A percentile compares a stretch with the other conserved stretches of the same genome.
Evolutionary conservation across 2,329 filamentous ascomycete genomes (phyloP).

Genomic region (Hypoxylon sp.): DNA sequence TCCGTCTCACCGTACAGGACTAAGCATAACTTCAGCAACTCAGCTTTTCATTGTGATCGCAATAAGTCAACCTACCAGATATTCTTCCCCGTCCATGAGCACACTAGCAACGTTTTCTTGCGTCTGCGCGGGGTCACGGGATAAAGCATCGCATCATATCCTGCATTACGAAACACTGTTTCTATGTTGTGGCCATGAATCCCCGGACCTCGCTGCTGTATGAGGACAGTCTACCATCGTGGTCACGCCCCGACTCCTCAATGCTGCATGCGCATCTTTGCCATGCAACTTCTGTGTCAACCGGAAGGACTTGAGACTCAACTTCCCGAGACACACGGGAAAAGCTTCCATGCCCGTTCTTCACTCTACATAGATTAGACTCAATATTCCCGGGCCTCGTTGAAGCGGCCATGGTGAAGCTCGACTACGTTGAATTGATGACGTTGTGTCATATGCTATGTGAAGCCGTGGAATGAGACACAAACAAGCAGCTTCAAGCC

Average conservation of each 20-base stretch:
- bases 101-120: slow-evolving; percentile 26
- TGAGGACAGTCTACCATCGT: slow-evolving; percentile 21
- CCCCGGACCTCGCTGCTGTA: slow-evolving; percentile 30
- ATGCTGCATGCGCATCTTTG: slow-evolving; percentile 24
- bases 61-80: slow-evolving; percentile 7
- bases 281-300: slow-evolving; percentile 40
- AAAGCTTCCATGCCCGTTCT: slow-evolving; percentile 31
- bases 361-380: slow-evolving; percentile 23
- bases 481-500: slow-evolving; percentile 27
- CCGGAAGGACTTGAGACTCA: slow-evolving; percentile 36
- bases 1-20: slow-evolving; percentile 25
- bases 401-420: slow-evolving; percentile 22
- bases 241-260: slow-evolving; percentile 24
- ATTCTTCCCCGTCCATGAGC: slow-evolving; percentile 13
- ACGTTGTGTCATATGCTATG: slow-evolving; percentile 38
- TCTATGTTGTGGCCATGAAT: slow-evolving; percentile 39
- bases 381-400: slow-evolving; percentile 20
- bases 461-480: slow-evolving; percentile 40
- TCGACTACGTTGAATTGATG: slow-evolving; percentile 35
- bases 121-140: slow-evolving; percentile 40
- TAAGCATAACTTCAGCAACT: slow-evolving; percentile 16
- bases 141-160: slow-evolving; percentile 34
- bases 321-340: slow-evolving; percentile 40
- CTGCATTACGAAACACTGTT: slow-evolving; percentile 40
- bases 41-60: slow-evolving; percentile 12